phyloP scores from a whole-genome alignment of 164 flowering plant species.

The Liriodendron chinense region DNA sequence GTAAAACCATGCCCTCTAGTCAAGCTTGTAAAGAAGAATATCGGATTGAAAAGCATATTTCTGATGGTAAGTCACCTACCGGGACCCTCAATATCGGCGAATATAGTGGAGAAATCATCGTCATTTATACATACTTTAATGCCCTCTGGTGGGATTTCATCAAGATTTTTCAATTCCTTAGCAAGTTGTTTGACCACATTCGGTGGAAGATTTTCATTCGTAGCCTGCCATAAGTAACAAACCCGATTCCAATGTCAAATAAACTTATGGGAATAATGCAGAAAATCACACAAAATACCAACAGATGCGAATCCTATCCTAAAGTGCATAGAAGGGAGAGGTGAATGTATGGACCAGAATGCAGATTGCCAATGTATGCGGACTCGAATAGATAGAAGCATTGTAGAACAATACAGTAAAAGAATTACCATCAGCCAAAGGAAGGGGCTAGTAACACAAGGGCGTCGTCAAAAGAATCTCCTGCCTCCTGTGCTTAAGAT shows the following conservation, averaged over 20 bases:
- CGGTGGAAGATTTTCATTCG: slow-evolving; percentile 99
- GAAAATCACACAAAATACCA: too few species aligned
- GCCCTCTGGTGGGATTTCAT: slow-evolving; percentile 97
- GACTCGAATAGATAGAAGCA: too few species aligned
- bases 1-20: background rate
- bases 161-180: slow-evolving; percentile 92
- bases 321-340: background rate
- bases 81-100: slow-evolving; percentile 97
- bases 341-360: background rate
- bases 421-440: background rate
- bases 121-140: slow-evolving; percentile 87
- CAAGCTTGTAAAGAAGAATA: background rate
- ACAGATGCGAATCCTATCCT: background rate
- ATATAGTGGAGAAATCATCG: slow-evolving; percentile 92
- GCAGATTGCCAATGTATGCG: background rate
- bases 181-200: slow-evolving; percentile 93
- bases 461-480: too few species aligned
- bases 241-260: too few species aligned
- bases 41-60: background rate
- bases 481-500: too few species aligned
- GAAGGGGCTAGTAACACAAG: too few species aligned
- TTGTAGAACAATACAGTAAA: background rate
- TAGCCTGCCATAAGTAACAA: slow-evolving; percentile 50
- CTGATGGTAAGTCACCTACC: slow-evolving; percentile 34
- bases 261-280: too few species aligned